These are phyloP conservation scores for Meyerozyma elateridarum DNA, from an alignment of 1,139 yeast species.

Conservation along the genomic window DNA sequence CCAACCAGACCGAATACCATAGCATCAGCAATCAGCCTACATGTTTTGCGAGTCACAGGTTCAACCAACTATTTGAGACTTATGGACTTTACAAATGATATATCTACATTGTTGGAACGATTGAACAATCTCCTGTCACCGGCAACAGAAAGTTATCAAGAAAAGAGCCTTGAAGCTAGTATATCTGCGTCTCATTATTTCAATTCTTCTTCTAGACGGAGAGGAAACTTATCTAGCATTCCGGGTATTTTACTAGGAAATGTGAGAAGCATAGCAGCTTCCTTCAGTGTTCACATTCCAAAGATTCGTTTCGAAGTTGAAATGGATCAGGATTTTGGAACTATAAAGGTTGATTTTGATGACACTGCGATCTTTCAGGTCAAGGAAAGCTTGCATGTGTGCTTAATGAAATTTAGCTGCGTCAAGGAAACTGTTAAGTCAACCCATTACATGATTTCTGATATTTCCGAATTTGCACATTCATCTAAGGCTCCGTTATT, in stretches of 20 bases:
- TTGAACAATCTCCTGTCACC: too few relatives aligned
- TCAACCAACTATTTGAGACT: too few relatives aligned
- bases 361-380: neutral
- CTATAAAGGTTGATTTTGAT: neutral
- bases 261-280: neutral
- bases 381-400: neutral
- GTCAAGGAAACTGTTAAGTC: neutral
- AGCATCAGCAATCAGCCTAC: too few relatives aligned
- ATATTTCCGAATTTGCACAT: neutral
- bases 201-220: neutral
- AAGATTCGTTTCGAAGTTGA: neutral
- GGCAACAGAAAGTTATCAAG: too few relatives aligned
- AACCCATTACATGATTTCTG: neutral
- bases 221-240: neutral
- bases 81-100: too few relatives aligned
- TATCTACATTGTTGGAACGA: too few relatives aligned
- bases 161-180: too few relatives aligned
- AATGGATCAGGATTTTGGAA: slow-evolving; percentile 1
- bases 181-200: slow-evolving; percentile 2
- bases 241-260: slow-evolving; percentile 2
- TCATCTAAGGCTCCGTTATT: neutral
- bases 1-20: neutral
- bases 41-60: too few relatives aligned
- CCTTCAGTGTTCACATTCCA: slow-evolving; percentile 1
- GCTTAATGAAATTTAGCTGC: neutral